Percentiles rank a stretch among this genome's conserved stretches.
Conservation (phyloP, 495 filamentous ascomycete genomes). For the Penicillium coprophilum region DNA sequence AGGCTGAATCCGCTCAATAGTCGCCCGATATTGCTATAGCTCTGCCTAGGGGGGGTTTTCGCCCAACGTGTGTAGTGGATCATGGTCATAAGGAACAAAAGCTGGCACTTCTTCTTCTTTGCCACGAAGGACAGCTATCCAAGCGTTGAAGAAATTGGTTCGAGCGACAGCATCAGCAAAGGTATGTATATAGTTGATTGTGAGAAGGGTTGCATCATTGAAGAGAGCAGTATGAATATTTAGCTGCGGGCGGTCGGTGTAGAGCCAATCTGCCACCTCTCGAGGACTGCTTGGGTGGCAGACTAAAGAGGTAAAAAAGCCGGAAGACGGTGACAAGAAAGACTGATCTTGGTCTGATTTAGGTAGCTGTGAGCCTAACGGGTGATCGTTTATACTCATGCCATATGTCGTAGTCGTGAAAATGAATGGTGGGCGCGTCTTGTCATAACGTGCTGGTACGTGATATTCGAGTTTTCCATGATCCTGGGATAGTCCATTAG, state of each 20-base stretch:
- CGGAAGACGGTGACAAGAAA: conserved; percentile 21
- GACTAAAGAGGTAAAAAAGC: conserved; percentile 24
- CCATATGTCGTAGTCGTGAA: conserved; percentile 32
- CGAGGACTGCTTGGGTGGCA: conserved; percentile 22
- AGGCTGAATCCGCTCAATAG: neutral
- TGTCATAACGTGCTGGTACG: conserved; percentile 37
- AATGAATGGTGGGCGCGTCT: conserved; percentile 31
- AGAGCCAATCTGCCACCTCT: conserved; percentile 40
- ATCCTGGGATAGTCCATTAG: conserved; percentile 10
- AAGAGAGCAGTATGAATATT: conserved; percentile 48
- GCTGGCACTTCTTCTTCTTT: conserved; percentile 14
- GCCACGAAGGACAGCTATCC: conserved; percentile 23
- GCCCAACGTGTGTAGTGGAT: neutral
- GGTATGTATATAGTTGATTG: conserved; percentile 45
- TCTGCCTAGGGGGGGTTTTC: neutral
- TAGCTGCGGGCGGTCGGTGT: conserved; percentile 47
- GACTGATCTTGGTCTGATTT: conserved; percentile 17
- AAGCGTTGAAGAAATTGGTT: conserved; percentile 21
- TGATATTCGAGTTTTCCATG: conserved; percentile 43
- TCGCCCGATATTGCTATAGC: neutral
- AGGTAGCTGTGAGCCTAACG: conserved; percentile 23
- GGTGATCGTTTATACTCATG: conserved; percentile 30
- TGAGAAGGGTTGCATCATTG: conserved; percentile 48
- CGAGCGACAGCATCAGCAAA: conserved; percentile 46
- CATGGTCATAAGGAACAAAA: neutral